These are phyloP conservation scores for Fusarium coicis DNA, from an alignment of 2,329 filamentous ascomycete species.

Conservation along the genomic window DNA sequence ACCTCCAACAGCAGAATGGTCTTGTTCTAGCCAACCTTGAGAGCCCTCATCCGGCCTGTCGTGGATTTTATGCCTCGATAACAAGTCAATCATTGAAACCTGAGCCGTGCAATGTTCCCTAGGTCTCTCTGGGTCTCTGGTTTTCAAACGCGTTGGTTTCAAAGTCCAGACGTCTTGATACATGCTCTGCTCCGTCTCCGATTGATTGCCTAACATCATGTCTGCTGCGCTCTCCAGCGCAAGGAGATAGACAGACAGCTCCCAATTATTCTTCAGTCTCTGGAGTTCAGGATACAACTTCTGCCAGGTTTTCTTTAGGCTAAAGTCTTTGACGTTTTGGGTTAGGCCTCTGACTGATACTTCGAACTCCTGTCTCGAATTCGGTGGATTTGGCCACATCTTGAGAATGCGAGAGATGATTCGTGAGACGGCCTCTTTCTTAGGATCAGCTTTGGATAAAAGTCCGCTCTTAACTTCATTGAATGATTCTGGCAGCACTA, in stretches of 20 bases:
- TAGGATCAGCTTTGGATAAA: fast-evolving
- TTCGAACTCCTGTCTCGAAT: not conserved
- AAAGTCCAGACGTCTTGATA: not conserved
- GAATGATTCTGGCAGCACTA: not conserved
- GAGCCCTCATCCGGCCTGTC: fast-evolving
- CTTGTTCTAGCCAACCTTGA: not conserved
- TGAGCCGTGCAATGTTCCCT: fast-evolving
- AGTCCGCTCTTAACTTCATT: fast-evolving
- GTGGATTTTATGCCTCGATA: not conserved
- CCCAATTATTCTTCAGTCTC: not conserved
- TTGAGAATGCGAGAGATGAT: not conserved
- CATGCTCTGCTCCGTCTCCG: not conserved
- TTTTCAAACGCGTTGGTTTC: fast-evolving
- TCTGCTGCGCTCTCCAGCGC: not conserved
- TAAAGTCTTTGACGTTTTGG: fast-evolving
- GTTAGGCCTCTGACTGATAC: fast-evolving
- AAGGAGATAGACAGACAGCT: constrained; percentile 5
- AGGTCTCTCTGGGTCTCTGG: fast-evolving
- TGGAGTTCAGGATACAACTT: not conserved
- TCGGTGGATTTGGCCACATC: not conserved
- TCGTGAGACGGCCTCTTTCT: not conserved
- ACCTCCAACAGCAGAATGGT: not conserved
- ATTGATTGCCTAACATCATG: not conserved
- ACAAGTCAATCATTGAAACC: not conserved
- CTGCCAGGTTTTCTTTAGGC: not conserved